phyloP scores from a whole-genome alignment of 2,329 filamentous ascomycete species.

The Pyricularia pennisetigena region DNA sequence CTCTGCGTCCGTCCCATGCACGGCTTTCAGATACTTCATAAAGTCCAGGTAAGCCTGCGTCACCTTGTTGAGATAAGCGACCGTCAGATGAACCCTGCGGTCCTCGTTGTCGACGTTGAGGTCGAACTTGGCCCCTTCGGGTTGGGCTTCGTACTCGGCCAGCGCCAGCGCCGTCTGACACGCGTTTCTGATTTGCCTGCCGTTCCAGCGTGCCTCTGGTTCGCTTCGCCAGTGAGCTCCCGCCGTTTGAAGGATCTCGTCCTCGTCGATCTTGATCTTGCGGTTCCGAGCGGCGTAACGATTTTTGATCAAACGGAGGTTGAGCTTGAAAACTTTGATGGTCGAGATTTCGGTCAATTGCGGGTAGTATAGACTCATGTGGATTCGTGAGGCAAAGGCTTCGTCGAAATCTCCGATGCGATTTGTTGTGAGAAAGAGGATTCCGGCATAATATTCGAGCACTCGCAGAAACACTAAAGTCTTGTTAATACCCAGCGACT shows the following conservation, averaged over 20 bases:
- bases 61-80: conserved; percentile 7
- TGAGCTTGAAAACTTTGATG: conserved; percentile 1
- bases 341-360: not conserved
- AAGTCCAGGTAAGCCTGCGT: conserved; percentile 10
- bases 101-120: not conserved
- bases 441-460: conserved; percentile 25
- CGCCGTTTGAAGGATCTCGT: conserved; percentile 13
- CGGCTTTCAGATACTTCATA: not conserved
- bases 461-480: conserved; percentile 21
- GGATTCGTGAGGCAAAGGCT: conserved; percentile 27
- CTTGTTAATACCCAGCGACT: not conserved
- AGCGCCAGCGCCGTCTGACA: conserved; percentile 20
- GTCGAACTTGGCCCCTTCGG: not conserved
- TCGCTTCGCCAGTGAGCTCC: conserved; percentile 9
- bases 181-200: conserved; percentile 22
- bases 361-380: conserved; percentile 24
- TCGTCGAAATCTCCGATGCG: conserved; percentile 29
- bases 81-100: conserved; percentile 6
- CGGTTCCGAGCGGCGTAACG: not conserved
- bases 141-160: conserved; percentile 13
- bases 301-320: not conserved
- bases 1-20: not conserved
- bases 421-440: conserved; percentile 31
- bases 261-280: conserved; percentile 12
- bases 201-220: conserved; percentile 18